A percentile compares a stretch with the other conserved stretches of the same genome.
Conservation (phyloP, 2,329 filamentous ascomycete genomes). For the Elsinoe australis region DNA sequence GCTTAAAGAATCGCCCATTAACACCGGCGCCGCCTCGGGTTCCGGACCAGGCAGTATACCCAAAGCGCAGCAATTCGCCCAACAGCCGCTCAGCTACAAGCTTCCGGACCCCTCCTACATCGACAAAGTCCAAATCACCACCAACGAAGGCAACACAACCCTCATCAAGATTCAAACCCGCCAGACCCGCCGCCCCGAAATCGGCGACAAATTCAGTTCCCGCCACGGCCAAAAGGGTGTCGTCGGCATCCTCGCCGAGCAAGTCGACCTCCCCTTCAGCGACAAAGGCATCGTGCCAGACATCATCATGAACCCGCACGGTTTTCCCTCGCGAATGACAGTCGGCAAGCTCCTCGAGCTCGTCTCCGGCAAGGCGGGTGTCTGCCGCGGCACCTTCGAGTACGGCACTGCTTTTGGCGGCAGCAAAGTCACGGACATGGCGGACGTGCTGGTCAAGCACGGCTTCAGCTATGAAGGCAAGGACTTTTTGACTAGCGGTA, state of each 20-base stretch:
- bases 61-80: constrained; percentile 39
- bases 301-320: constrained; percentile 99
- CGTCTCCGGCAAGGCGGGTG: constrained; percentile 85
- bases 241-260: constrained; percentile 90
- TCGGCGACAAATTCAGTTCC: constrained; percentile 98
- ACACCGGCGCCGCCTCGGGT: constrained; percentile 61
- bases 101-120: constrained; percentile 80
- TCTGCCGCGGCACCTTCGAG: constrained; percentile 74
- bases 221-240: constrained; percentile 98
- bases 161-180: constrained; percentile 91
- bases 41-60: constrained; percentile 50
- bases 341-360: constrained; percentile 97
- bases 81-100: constrained; percentile 36
- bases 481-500: constrained; percentile 89
- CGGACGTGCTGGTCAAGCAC: constrained; percentile 69
- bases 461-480: constrained; percentile 97
- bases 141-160: constrained; percentile 76
- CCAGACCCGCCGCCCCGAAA: constrained; percentile 89
- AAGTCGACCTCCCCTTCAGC: constrained; percentile 94
- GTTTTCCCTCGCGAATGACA: constrained; percentile 99
- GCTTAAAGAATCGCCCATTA: constrained; percentile 78
- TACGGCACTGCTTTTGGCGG: constrained; percentile 85
- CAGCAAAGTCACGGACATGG: constrained; percentile 83
- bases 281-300: constrained; percentile 88
- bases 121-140: constrained; percentile 91